phyloP scores from a whole-genome alignment of 1,284 basidiomycete genomes.

The Leccinum angustisporum region DNA sequence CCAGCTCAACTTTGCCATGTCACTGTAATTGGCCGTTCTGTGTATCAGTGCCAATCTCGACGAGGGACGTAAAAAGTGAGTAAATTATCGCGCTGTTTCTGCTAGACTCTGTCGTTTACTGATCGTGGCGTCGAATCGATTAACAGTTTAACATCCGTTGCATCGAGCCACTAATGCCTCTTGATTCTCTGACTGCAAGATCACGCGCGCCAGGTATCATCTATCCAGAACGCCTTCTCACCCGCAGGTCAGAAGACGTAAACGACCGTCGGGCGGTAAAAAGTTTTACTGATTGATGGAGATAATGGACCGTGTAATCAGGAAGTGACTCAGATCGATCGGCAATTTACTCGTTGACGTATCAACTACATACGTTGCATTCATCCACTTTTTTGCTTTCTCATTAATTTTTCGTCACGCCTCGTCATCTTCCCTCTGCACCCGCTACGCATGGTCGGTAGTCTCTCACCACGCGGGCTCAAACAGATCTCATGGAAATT shows the following conservation, averaged over 20 bases:
- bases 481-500: background rate
- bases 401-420: slow-evolving; percentile 1
- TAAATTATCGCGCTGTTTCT: background rate
- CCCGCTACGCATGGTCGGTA: background rate
- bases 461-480: background rate
- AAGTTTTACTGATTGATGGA: slow-evolving; percentile 6
- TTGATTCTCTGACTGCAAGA: background rate
- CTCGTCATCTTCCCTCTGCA: background rate
- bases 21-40: background rate
- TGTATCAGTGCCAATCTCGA: background rate
- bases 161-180: background rate
- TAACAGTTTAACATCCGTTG: slow-evolving; percentile 8
- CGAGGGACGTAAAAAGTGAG: slow-evolving; percentile 26
- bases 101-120: background rate
- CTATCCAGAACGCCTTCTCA: slow-evolving; percentile 4
- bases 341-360: slow-evolving; percentile 1
- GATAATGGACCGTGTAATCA: background rate
- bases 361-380: slow-evolving; percentile 2
- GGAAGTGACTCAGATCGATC: background rate
- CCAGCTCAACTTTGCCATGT: background rate
- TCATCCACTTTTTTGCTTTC: background rate
- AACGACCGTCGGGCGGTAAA: slow-evolving; percentile 5
- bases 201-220: slow-evolving; percentile 4
- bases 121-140: slow-evolving; percentile 14
- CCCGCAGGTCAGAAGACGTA: slow-evolving; percentile 22